phyloP scores from a whole-genome alignment of 2,329 filamentous ascomycete genomes.

The Rugonectria rugulosa region DNA sequence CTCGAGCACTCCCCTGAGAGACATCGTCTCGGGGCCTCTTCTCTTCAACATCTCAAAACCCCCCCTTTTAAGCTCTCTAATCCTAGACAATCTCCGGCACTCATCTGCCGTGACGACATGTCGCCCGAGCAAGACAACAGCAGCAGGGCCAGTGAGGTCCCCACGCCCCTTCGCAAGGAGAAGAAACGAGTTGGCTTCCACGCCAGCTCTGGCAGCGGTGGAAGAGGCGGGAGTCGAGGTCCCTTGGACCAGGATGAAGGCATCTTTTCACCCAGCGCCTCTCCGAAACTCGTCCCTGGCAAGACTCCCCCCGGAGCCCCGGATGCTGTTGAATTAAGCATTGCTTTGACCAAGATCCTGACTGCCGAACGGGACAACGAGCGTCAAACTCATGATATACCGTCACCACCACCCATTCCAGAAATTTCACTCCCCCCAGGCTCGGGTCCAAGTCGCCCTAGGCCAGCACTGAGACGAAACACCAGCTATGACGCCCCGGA shows the following conservation, averaged over 20 bases:
- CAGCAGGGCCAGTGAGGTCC: slow-evolving; percentile 38
- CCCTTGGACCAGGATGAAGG: slow-evolving; percentile 27
- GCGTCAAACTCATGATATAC: slow-evolving; percentile 25
- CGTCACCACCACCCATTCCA: slow-evolving; percentile 25
- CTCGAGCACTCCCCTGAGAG: slow-evolving; percentile 24
- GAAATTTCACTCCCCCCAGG: slow-evolving; percentile 18
- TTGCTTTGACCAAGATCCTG: slow-evolving; percentile 49
- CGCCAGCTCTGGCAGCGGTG: slow-evolving; percentile 39
- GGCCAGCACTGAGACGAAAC: slow-evolving; percentile 51
- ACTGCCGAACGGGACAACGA: slow-evolving; percentile 42
- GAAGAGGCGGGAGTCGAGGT: slow-evolving; percentile 13
- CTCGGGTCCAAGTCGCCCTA: slow-evolving; percentile 37
- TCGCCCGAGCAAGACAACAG: slow-evolving; percentile 39
- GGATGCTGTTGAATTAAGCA: slow-evolving; percentile 48
- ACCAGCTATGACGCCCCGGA: slow-evolving; percentile 52
- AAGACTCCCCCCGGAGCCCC: slow-evolving; percentile 44
- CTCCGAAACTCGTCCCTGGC: slow-evolving; percentile 36
- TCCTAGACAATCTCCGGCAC: slow-evolving; percentile 1
- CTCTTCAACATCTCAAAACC: slow-evolving; percentile 21
- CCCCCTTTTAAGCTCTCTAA: slow-evolving; percentile 1
- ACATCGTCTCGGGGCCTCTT: slow-evolving; percentile 25
- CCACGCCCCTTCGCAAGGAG: slow-evolving; percentile 44
- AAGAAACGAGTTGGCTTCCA: slow-evolving; percentile 53
- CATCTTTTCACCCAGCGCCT: slow-evolving; percentile 37
- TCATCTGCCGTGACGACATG: slow-evolving; percentile 24